Conservation (phyloP, 305 asterid genomes). For the Rubia tinctorum region DNA sequence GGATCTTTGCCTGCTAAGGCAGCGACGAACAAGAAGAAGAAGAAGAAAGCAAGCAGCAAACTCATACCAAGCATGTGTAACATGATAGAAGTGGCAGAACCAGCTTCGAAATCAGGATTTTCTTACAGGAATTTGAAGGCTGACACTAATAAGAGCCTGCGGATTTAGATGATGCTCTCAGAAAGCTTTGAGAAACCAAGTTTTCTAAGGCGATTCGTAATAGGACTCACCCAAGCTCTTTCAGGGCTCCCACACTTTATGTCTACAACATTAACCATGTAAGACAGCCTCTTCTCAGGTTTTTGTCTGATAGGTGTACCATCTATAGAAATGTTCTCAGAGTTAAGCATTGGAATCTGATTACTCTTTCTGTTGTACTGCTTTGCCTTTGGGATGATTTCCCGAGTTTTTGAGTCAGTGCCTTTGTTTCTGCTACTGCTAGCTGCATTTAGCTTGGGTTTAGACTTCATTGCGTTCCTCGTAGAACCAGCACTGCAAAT, state of each 20-base stretch:
- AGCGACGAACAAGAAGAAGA: slow-evolving; percentile 22
- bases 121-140: slow-evolving; percentile 59
- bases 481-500: slow-evolving; percentile 23
- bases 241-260: slow-evolving; percentile 66
- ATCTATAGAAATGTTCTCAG: slow-evolving; percentile 48
- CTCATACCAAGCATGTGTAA: slow-evolving; percentile 59
- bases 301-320: slow-evolving; percentile 62
- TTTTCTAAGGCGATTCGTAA: slow-evolving; percentile 60
- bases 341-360: slow-evolving; percentile 64
- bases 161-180: slow-evolving; percentile 36
- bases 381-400: slow-evolving; percentile 41
- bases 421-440: slow-evolving; percentile 41
- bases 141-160: slow-evolving; percentile 36
- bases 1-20: slow-evolving; percentile 24
- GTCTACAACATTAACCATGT: slow-evolving; percentile 66
- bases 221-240: slow-evolving; percentile 47
- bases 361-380: slow-evolving; percentile 44
- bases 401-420: slow-evolving; percentile 24
- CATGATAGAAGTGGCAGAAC: slow-evolving; percentile 49
- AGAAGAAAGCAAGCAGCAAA: slow-evolving; percentile 47
- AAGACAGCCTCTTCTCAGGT: slow-evolving; percentile 40
- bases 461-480: slow-evolving; percentile 37
- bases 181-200: slow-evolving; percentile 68
- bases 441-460: slow-evolving; percentile 41
- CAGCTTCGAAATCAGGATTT: slow-evolving; percentile 28